These are phyloP conservation scores for Neurospora africana DNA, from an alignment of 495 filamentous ascomycete species.

Conservation along the genomic window DNA sequence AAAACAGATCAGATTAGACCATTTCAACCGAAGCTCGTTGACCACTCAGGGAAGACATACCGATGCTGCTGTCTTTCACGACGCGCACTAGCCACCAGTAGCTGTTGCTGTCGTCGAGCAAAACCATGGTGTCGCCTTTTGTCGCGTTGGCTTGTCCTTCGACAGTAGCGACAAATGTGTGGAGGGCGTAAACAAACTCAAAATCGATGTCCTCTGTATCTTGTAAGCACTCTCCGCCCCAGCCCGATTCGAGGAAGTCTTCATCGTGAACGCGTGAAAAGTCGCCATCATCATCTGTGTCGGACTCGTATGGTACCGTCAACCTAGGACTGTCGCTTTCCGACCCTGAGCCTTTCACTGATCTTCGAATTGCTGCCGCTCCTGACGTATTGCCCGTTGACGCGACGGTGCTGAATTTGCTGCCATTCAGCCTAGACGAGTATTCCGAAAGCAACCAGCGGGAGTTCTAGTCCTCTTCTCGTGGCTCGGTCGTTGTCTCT, in stretches of 20 bases:
- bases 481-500: not conserved
- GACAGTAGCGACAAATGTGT: constrained; percentile 94
- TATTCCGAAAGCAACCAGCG: not conserved
- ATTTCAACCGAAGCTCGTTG: not conserved
- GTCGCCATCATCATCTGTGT: constrained; percentile 35
- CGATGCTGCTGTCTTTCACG: constrained; percentile 94
- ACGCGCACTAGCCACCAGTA: constrained; percentile 99
- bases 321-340: constrained; percentile 13
- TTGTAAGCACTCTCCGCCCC: constrained; percentile 72
- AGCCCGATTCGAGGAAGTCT: constrained; percentile 55
- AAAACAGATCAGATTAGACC: constrained; percentile 11
- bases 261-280: constrained; percentile 36
- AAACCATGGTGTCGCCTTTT: constrained; percentile 99
- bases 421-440: not conserved
- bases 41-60: constrained; percentile 36
- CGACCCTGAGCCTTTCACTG: not conserved
- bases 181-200: constrained; percentile 96
- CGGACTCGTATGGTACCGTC: constrained; percentile 26
- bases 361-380: not conserved
- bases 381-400: not conserved
- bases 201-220: constrained; percentile 96
- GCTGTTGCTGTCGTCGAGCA: constrained; percentile 98
- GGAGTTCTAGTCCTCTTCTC: not conserved
- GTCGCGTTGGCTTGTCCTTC: constrained; percentile 97
- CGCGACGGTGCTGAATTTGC: not conserved